phyloP scores from a whole-genome alignment of 2,329 filamentous ascomycete genomes.

The Phialophora expanda region DNA sequence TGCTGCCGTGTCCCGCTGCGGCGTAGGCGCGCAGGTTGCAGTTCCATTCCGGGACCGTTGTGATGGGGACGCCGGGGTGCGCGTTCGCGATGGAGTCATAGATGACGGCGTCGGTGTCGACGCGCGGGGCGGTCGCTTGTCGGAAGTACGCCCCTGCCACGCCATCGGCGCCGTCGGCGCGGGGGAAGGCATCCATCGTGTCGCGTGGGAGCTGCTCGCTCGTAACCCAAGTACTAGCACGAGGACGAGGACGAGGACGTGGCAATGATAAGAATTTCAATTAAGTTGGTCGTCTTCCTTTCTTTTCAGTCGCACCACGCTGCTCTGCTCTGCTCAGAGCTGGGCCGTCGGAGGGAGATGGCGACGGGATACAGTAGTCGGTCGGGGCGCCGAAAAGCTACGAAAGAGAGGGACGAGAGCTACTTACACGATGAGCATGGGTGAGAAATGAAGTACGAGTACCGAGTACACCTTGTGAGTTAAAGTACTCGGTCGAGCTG shows the following conservation, averaged over 20 bases:
- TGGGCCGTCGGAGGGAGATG: no score
- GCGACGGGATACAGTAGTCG: neutral
- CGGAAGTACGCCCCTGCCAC: conserved; percentile 32
- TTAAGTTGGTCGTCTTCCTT: no score
- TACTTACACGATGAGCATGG: neutral
- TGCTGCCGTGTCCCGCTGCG: conserved; percentile 47
- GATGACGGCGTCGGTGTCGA: conserved; percentile 37
- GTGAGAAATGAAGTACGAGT: neutral
- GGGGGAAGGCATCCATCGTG: neutral
- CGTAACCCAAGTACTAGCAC: neutral
- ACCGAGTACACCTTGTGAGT: no score
- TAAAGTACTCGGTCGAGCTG: neutral
- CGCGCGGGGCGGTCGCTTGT: conserved; percentile 31
- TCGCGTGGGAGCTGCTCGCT: no score
- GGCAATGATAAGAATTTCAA: neutral
- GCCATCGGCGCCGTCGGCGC: neutral
- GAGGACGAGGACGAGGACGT: neutral
- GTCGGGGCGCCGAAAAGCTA: no score
- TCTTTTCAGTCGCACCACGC: no score
- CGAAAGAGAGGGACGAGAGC: neutral
- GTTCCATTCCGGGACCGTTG: conserved; percentile 46
- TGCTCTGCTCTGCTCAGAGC: no score
- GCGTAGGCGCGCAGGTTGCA: conserved; percentile 51
- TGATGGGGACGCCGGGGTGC: conserved; percentile 35
- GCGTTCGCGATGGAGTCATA: conserved; percentile 28